Evolutionary conservation across 1,139 yeast genomes (phyloP).

Genomic region (Scheffersomyces segobiensis): DNA sequence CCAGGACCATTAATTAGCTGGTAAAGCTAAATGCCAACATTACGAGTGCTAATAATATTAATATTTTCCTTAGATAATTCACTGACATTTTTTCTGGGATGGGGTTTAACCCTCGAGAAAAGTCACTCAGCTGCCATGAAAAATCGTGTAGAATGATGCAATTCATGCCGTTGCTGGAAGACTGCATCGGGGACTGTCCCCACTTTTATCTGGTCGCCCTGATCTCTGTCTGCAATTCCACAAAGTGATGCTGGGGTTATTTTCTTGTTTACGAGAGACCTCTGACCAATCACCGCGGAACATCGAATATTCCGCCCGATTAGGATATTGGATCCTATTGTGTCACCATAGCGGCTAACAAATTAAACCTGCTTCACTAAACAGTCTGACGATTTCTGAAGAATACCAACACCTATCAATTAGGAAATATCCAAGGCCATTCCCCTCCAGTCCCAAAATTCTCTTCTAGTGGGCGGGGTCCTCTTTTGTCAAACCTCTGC

Average conservation of each 20-base stretch:
- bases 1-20: neutral
- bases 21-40: neutral
- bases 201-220: neutral
- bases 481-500: neutral
- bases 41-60: no score
- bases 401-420: neutral
- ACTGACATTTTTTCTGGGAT: neutral
- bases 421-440: neutral
- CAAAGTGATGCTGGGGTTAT: neutral
- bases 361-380: neutral
- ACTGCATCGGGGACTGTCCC: neutral
- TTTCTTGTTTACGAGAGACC: neutral
- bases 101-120: neutral
- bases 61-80: neutral
- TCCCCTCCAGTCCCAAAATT: neutral
- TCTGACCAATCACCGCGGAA: neutral
- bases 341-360: neutral
- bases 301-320: neutral
- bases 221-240: neutral
- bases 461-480: neutral
- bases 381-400: neutral
- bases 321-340: neutral
- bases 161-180: neutral
- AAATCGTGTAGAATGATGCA: neutral
- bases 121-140: neutral